Evolutionary conservation across 192 early-diverging fungal genomes (phyloP).

Genomic region (Entomortierella beljakovae): DNA sequence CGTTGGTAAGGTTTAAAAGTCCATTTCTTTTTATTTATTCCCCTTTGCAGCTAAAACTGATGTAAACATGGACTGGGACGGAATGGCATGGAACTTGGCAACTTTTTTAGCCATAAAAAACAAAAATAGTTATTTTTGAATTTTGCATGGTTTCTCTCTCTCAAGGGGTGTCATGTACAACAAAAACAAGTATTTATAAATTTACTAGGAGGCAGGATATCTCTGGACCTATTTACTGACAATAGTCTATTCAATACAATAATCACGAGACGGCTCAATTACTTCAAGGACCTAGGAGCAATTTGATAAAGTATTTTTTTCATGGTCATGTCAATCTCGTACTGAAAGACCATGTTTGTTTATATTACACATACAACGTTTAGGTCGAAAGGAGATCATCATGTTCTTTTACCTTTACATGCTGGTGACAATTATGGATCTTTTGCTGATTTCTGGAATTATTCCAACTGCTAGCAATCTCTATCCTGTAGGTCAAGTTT

Average conservation of each 20-base stretch:
- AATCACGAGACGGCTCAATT: too few relatives aligned
- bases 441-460: conserved; percentile 92
- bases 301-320: not conserved
- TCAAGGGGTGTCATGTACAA: too few relatives aligned
- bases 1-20: conserved; percentile 75
- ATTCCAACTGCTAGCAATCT: conserved; percentile 84
- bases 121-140: too few relatives aligned
- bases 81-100: too few relatives aligned
- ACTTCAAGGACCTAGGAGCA: not conserved
- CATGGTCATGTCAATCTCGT: not conserved
- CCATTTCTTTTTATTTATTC: not conserved
- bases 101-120: too few relatives aligned
- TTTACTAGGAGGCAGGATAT: too few relatives aligned
- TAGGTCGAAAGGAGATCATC: conserved; percentile 97
- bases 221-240: too few relatives aligned
- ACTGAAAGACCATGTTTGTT: not conserved
- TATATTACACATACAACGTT: not conserved
- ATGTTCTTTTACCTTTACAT: conserved; percentile 99
- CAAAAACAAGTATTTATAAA: too few relatives aligned
- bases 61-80: not conserved
- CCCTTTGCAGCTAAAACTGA: not conserved
- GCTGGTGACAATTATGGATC: conserved; percentile 85
- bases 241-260: too few relatives aligned
- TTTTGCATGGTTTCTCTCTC: too few relatives aligned
- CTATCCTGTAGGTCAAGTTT: conserved; percentile 65